phyloP scores from a whole-genome alignment of 129 eudicot genomes.

The Artemisia tridentata region DNA sequence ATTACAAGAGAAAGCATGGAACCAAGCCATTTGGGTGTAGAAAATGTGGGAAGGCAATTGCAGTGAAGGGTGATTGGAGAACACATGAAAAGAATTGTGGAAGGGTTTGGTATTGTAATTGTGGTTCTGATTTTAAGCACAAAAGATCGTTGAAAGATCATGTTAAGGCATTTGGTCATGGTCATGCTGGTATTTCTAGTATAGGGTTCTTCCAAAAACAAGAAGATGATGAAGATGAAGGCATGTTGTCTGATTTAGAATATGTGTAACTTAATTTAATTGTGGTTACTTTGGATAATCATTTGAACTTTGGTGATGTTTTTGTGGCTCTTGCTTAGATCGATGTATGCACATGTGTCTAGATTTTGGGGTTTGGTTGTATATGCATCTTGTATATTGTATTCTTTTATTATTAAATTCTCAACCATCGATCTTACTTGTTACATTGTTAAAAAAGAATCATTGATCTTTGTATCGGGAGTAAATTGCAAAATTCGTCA shows the following conservation, averaged over 20 bases:
- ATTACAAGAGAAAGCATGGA: slow-evolving; percentile 81
- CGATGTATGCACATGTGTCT: slow-evolving; percentile 17
- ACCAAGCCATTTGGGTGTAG: slow-evolving; percentile 54
- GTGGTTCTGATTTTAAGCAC: slow-evolving; percentile 85
- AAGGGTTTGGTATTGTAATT: slow-evolving; percentile 66
- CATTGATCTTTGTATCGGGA: neutral
- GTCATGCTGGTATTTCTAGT: slow-evolving; percentile 36
- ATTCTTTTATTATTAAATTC: neutral
- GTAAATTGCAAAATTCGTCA: too few relatives aligned
- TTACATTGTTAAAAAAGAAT: neutral
- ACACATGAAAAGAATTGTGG: slow-evolving; percentile 88
- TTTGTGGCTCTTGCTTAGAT: neutral
- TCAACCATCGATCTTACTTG: neutral
- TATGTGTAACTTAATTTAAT: slow-evolving; percentile 6
- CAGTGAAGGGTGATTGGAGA: slow-evolving; percentile 80
- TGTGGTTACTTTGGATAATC: neutral
- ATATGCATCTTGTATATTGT: slow-evolving; percentile 10
- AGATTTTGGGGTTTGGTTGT: slow-evolving; percentile 14
- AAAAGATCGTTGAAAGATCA: slow-evolving; percentile 79
- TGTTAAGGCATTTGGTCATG: slow-evolving; percentile 66
- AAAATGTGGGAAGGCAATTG: slow-evolving; percentile 63
- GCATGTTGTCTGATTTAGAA: slow-evolving; percentile 25
- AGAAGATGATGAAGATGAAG: slow-evolving; percentile 32
- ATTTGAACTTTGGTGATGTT: slow-evolving; percentile 17
- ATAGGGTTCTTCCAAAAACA: slow-evolving; percentile 5